phyloP scores from a whole-genome alignment of 2,329 filamentous ascomycete genomes.

The Neofusicoccum cordaticola region DNA sequence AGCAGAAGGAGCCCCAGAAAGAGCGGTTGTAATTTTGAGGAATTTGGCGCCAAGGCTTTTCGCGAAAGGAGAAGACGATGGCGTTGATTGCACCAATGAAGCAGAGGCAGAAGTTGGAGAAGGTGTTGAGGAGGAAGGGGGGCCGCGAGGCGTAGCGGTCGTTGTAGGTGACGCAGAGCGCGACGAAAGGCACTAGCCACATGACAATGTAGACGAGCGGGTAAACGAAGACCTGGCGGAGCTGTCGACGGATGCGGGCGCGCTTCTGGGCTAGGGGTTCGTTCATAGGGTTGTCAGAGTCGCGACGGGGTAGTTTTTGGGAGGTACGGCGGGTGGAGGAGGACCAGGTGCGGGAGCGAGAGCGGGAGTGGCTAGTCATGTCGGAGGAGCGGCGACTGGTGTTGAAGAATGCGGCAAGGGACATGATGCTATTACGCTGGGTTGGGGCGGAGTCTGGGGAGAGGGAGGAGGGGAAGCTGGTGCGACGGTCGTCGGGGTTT shows the following conservation, averaged over 20 bases:
- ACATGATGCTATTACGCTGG: not conserved
- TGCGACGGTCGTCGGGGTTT: not conserved
- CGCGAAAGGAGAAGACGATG: constrained; percentile 64
- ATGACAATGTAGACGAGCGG: constrained; percentile 68
- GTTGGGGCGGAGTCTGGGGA: not conserved
- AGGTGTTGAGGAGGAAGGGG: constrained; percentile 56
- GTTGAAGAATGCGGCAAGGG: not conserved
- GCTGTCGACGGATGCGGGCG: constrained; percentile 62
- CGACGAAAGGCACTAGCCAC: constrained; percentile 70
- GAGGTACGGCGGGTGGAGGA: not conserved
- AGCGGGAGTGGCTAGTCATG: not conserved
- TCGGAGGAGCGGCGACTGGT: not conserved
- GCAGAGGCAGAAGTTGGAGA: constrained; percentile 58
- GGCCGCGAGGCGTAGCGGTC: constrained; percentile 50
- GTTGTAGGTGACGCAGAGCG: constrained; percentile 60
- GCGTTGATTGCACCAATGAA: constrained; percentile 68
- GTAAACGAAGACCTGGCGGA: constrained; percentile 73
- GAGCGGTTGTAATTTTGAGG: constrained; percentile 43
- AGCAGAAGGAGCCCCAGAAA: constrained; percentile 32
- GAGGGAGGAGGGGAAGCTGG: not conserved
- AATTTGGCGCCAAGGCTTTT: constrained; percentile 68
- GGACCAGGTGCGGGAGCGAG: not conserved
- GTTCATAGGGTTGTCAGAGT: not conserved
- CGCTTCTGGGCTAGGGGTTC: constrained; percentile 34
- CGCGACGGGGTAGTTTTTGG: not conserved